These are phyloP conservation scores for Verticillium isaacii DNA, from an alignment of 2,329 filamentous ascomycete species.

Conservation along the genomic window DNA sequence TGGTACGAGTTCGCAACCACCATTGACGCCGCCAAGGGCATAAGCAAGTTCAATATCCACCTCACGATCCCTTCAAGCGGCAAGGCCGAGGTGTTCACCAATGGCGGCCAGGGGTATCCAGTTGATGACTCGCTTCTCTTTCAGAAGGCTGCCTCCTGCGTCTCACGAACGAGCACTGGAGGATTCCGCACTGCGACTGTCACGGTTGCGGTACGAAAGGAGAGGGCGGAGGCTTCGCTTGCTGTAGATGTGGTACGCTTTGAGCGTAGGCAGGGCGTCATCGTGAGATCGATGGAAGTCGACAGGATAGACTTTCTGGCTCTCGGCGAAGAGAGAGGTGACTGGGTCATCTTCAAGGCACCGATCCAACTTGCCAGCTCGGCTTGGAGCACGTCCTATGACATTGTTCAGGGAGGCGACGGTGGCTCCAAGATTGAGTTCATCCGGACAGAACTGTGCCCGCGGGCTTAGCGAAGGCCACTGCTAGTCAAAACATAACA, in stretches of 20 bases:
- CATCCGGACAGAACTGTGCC: slow-evolving; percentile 9
- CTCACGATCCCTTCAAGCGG: slow-evolving; percentile 18
- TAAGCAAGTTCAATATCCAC: slow-evolving; percentile 25
- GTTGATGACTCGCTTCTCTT: slow-evolving; percentile 21
- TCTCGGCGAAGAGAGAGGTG: slow-evolving; percentile 3
- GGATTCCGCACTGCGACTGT: slow-evolving; percentile 8
- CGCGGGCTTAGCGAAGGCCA: neutral
- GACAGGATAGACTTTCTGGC: slow-evolving; percentile 6
- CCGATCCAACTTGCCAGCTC: slow-evolving; percentile 7
- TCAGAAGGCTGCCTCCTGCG: slow-evolving; percentile 20
- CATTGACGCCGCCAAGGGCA: slow-evolving; percentile 18
- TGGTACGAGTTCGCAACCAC: slow-evolving; percentile 23
- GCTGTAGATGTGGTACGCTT: slow-evolving; percentile 8
- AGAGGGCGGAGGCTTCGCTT: slow-evolving; percentile 2
- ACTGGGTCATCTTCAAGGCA: slow-evolving; percentile 5
- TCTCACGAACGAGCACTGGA: slow-evolving; percentile 9
- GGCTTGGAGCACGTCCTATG: slow-evolving; percentile 12
- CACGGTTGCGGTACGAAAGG: slow-evolving; percentile 9
- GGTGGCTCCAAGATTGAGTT: slow-evolving; percentile 8
- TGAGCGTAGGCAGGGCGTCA: slow-evolving; percentile 8
- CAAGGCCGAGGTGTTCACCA: slow-evolving; percentile 15
- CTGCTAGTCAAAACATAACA: neutral
- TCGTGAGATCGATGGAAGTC: slow-evolving; percentile 5
- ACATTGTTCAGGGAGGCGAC: slow-evolving; percentile 7
- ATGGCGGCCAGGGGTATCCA: slow-evolving; percentile 22